These are phyloP conservation scores for Pythium phragmitis DNA, from an alignment of 352 stramenopile species.

Conservation along the genomic window DNA sequence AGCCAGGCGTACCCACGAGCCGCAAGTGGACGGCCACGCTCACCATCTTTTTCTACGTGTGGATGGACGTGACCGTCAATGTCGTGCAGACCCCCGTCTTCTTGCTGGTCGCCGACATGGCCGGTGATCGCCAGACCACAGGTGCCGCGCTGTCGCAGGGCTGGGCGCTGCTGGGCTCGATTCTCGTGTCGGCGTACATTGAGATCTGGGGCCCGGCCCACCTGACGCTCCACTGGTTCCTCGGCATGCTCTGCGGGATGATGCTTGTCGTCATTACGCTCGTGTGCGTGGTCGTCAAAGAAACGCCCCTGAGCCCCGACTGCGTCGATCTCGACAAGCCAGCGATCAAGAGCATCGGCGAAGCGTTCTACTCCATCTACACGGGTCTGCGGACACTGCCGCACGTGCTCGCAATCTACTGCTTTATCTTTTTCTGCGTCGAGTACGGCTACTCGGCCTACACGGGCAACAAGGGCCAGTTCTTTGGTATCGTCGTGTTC, in stretches of 20 bases:
- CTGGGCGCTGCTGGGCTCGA: conserved; percentile 33
- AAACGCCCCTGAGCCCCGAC: conserved; percentile 31
- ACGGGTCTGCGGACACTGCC: conserved; percentile 34
- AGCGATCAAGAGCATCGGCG: too few relatives aligned
- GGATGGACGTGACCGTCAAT: conserved; percentile 34
- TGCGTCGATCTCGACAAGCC: too few relatives aligned
- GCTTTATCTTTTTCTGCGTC: conserved; percentile 41
- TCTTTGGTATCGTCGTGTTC: conserved; percentile 40
- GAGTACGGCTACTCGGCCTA: conserved; percentile 53
- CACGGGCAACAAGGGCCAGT: conserved; percentile 56
- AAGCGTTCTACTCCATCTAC: too few relatives aligned
- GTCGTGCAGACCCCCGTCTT: conserved; percentile 33
- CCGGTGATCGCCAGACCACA: conserved; percentile 45
- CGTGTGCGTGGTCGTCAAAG: conserved; percentile 33
- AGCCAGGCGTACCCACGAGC: conserved; percentile 30
- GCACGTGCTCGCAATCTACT: conserved; percentile 32
- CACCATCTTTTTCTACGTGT: conserved; percentile 39
- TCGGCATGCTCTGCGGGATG: conserved; percentile 44
- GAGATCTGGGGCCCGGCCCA: conserved; percentile 44
- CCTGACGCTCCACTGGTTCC: conserved; percentile 42
- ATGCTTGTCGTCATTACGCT: conserved; percentile 32
- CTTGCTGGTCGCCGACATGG: conserved; percentile 56
- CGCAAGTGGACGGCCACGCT: conserved; percentile 47
- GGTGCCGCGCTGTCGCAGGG: conserved; percentile 19
- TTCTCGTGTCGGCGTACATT: conserved; percentile 50